Conservation (phyloP, 2,329 filamentous ascomycete species). For the Calonectria fujianensis region DNA sequence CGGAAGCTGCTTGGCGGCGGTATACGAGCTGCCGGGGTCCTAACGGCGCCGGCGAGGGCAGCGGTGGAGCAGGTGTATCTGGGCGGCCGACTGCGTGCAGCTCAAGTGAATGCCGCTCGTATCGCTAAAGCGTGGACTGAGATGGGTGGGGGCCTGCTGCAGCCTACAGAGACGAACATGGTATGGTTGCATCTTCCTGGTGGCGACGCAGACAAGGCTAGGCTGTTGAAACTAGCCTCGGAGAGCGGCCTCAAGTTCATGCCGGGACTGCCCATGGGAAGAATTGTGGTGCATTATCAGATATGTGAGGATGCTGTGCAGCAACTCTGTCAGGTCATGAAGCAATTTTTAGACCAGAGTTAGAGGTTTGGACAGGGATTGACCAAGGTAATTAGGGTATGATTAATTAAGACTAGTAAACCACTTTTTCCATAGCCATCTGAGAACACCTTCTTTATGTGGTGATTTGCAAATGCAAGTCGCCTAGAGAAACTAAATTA, state of each 20-base stretch:
- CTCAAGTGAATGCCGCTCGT: neutral
- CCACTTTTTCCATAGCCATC: too few relatives aligned
- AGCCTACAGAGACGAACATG: neutral
- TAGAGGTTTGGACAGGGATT: too few relatives aligned
- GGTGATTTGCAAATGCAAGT: too few relatives aligned
- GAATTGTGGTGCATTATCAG: constrained; percentile 4
- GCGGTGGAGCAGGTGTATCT: neutral
- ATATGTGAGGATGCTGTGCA: neutral
- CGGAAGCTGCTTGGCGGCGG: neutral
- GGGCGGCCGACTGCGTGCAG: constrained; percentile 1
- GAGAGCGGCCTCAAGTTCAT: neutral
- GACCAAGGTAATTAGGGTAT: too few relatives aligned
- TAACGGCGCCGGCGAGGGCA: neutral
- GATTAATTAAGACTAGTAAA: too few relatives aligned
- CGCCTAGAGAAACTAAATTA: too few relatives aligned
- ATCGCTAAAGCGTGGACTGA: neutral
- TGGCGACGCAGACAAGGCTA: neutral
- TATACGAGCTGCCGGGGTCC: neutral
- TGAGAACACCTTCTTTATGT: too few relatives aligned
- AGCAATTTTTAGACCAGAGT: neutral
- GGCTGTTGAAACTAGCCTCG: neutral
- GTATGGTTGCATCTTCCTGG: neutral
- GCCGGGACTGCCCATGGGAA: neutral
- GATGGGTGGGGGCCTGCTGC: neutral
- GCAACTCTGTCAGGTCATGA: neutral